These are phyloP conservation scores for Yarrowia osloensis DNA, from an alignment of 805 yeast species.

Conservation along the genomic window DNA sequence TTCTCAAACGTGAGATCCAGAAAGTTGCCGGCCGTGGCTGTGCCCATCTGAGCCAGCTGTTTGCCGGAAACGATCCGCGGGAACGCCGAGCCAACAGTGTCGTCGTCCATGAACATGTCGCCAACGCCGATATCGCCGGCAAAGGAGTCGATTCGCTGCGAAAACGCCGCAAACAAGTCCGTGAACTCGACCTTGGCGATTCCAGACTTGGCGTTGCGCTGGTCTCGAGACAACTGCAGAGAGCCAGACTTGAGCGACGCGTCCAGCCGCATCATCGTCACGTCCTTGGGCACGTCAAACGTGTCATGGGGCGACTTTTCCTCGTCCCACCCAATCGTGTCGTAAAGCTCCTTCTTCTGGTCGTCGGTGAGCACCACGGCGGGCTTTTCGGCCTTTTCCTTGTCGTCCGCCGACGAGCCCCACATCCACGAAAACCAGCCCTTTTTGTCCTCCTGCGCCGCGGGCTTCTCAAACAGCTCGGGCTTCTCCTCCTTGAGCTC, in stretches of 20 bases:
- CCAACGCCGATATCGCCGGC: slow-evolving; percentile 46
- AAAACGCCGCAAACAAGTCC: slow-evolving; percentile 72
- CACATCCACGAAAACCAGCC: slow-evolving; percentile 41
- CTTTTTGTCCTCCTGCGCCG: slow-evolving; percentile 12
- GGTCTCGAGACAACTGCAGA: slow-evolving; percentile 50
- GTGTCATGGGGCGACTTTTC: slow-evolving; percentile 47
- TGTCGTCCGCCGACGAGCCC: slow-evolving; percentile 36
- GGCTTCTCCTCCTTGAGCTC: slow-evolving; percentile 58
- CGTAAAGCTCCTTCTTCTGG: slow-evolving; percentile 84
- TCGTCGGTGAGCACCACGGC: slow-evolving; percentile 71
- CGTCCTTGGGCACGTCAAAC: slow-evolving; percentile 67
- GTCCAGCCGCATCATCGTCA: slow-evolving; percentile 64
- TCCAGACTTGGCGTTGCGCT: slow-evolving; percentile 45
- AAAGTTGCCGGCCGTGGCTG: slow-evolving; percentile 47
- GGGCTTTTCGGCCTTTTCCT: slow-evolving; percentile 39
- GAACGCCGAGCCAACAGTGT: slow-evolving; percentile 74
- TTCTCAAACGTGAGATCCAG: slow-evolving; percentile 80
- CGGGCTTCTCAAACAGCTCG: slow-evolving; percentile 33
- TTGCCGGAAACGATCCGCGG: slow-evolving; percentile 87
- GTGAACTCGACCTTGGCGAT: slow-evolving; percentile 81
- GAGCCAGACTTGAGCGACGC: slow-evolving; percentile 78
- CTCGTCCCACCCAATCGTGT: slow-evolving; percentile 91
- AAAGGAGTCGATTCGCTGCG: slow-evolving; percentile 78
- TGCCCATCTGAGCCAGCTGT: slow-evolving; percentile 48
- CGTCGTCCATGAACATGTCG: slow-evolving; percentile 85